phyloP scores from a whole-genome alignment of 2,329 filamentous ascomycete genomes.

The Penicillium sp. region DNA sequence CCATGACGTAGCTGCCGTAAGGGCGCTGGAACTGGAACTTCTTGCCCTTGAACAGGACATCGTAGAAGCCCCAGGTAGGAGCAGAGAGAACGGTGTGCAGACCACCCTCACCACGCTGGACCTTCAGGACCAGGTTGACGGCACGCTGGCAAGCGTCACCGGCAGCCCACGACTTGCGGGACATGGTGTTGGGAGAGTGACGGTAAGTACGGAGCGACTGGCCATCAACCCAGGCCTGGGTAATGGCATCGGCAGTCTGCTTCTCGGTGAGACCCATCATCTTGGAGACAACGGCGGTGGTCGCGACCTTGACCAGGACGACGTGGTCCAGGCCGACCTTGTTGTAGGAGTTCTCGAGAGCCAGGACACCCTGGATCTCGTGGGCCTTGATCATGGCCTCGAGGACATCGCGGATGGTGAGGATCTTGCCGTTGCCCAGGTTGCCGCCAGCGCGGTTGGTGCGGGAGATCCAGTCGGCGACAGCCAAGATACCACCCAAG shows the following conservation, averaged over 20 bases:
- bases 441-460: conserved; percentile 86
- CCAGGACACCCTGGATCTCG: conserved; percentile 96
- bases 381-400: conserved; percentile 99
- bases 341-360: conserved; percentile 97
- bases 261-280: conserved; percentile 87
- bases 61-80: conserved; percentile 97
- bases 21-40: conserved; percentile 94
- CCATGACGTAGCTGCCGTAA: conserved; percentile 99
- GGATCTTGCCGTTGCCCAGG: conserved; percentile 70
- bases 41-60: conserved; percentile 94
- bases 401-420: conserved; percentile 86
- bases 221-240: conserved; percentile 96
- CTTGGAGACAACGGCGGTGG: conserved; percentile 89
- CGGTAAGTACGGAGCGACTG: conserved; percentile 96
- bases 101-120: conserved; percentile 86
- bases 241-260: conserved; percentile 93
- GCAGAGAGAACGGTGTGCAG: conserved; percentile 91
- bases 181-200: conserved; percentile 99
- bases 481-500: conserved; percentile 91
- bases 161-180: conserved; percentile 97
- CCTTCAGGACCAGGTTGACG: conserved; percentile 87
- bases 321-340: conserved; percentile 98
- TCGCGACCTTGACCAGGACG: conserved; percentile 95
- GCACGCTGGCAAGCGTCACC: conserved; percentile 96
- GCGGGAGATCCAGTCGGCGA: conserved; percentile 95